Conservation (phyloP, 202 grass and related monocot species). For the Cymbopogon flexuosus region DNA sequence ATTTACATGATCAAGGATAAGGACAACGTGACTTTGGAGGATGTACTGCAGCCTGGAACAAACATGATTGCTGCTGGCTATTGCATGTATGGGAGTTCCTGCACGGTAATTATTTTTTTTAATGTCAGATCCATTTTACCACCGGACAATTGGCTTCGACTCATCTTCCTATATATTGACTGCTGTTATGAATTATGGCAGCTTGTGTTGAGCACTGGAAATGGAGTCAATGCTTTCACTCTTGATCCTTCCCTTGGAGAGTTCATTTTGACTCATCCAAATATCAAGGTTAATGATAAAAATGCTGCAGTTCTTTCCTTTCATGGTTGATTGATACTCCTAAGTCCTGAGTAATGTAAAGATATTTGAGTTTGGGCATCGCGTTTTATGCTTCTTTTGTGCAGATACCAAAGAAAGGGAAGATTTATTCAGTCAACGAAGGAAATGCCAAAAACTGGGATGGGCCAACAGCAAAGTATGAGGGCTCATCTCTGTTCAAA, state of each 20-base stretch:
- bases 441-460: conserved; percentile 96
- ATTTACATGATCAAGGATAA: conserved; percentile 85
- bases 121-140: background rate
- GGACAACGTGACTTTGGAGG: conserved; percentile 47
- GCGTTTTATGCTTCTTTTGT: background rate
- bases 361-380: background rate
- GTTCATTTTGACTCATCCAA: conserved; percentile 85
- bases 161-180: background rate
- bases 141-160: background rate
- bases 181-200: background rate
- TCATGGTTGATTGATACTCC: background rate
- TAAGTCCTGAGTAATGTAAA: background rate
- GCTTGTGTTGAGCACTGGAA: conserved; percentile 82
- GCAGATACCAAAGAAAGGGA: conserved; percentile 81
- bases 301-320: background rate
- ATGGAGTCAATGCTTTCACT: conserved; percentile 86
- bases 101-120: conserved; percentile 56
- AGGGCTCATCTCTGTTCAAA: background rate
- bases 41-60: conserved; percentile 84
- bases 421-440: conserved; percentile 96
- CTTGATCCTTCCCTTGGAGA: conserved; percentile 93
- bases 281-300: conserved; percentile 62
- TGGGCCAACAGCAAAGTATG: conserved; percentile 63
- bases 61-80: conserved; percentile 92
- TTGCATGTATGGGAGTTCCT: conserved; percentile 97